phyloP scores from a whole-genome alignment of 306 rosid genomes.

The Inga oerstediana region DNA sequence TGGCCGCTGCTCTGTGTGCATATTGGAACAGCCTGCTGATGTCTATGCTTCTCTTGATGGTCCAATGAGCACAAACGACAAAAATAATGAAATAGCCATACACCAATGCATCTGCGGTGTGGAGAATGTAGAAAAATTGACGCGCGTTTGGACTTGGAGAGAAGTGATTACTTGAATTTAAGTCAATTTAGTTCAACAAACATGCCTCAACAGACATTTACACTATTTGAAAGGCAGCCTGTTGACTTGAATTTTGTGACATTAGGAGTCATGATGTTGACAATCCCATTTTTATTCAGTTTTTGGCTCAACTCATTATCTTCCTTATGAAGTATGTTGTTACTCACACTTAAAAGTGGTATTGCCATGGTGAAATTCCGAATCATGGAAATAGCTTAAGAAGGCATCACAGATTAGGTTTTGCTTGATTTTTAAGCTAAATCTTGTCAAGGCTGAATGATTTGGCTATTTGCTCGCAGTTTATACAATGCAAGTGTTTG shows the following conservation, averaged over 20 bases:
- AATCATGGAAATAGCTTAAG: background rate
- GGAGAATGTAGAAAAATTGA: background rate
- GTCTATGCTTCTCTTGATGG: background rate
- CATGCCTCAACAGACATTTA: background rate
- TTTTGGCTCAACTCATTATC: background rate
- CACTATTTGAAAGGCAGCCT: background rate
- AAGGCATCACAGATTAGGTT: background rate
- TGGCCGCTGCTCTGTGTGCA: background rate
- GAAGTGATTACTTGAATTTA: background rate
- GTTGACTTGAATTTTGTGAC: background rate
- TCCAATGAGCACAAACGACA: background rate
- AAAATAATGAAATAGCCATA: background rate
- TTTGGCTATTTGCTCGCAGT: background rate
- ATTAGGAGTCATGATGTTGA: background rate
- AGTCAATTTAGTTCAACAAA: background rate
- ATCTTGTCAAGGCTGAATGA: background rate
- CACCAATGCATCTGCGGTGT: background rate
- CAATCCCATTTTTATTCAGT: background rate
- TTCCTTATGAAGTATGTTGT: background rate
- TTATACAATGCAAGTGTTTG: constrained; percentile 12
- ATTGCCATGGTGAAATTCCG: background rate
- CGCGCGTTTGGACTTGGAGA: background rate
- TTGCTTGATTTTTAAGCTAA: background rate
- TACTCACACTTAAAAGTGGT: background rate
- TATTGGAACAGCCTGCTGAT: background rate